A percentile compares a stretch with the other conserved stretches of the same genome.
Conservation (phyloP, 345 rosid genomes). For the Theobroma cacao region DNA sequence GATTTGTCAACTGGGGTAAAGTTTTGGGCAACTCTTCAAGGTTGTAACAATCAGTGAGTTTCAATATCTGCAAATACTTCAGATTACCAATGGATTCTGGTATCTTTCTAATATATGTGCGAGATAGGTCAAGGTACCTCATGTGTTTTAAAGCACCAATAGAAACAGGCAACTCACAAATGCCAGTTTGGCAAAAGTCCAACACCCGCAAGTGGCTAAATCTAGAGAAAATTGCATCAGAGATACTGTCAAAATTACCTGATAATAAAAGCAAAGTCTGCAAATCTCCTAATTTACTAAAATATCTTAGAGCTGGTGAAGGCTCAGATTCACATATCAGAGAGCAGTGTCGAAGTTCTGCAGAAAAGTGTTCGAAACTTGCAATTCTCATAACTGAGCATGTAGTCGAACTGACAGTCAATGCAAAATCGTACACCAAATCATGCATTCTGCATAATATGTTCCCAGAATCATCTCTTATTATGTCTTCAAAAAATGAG, state of each 20-base stretch:
- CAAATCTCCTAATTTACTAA: neutral
- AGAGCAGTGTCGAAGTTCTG: constrained; percentile 3
- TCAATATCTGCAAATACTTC: constrained; percentile 4
- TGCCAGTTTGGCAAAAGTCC: constrained; percentile 13
- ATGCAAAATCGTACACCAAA: constrained; percentile 12
- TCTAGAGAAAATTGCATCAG: neutral
- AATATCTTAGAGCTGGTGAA: neutral
- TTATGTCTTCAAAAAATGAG: constrained; percentile 9
- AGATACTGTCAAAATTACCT: neutral
- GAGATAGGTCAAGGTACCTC: constrained; percentile 16
- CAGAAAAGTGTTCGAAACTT: neutral
- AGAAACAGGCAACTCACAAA: constrained; percentile 6
- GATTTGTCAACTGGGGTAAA: constrained; percentile 13
- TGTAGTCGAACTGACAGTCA: neutral
- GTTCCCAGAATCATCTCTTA: constrained; percentile 3
- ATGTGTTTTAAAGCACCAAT: constrained; percentile 18
- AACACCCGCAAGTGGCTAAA: constrained; percentile 4
- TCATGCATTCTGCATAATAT: constrained; percentile 12
- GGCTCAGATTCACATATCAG: neutral
- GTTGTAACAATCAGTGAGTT: constrained; percentile 18
- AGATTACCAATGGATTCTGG: constrained; percentile 15
- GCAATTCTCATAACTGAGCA: neutral
- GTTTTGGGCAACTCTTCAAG: constrained; percentile 21
- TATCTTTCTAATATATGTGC: constrained; percentile 9
- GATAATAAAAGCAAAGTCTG: constrained; percentile 12